Evolutionary conservation across 768 basidiomycete genomes (phyloP).

Genomic region (Leccinum barrowsii): DNA sequence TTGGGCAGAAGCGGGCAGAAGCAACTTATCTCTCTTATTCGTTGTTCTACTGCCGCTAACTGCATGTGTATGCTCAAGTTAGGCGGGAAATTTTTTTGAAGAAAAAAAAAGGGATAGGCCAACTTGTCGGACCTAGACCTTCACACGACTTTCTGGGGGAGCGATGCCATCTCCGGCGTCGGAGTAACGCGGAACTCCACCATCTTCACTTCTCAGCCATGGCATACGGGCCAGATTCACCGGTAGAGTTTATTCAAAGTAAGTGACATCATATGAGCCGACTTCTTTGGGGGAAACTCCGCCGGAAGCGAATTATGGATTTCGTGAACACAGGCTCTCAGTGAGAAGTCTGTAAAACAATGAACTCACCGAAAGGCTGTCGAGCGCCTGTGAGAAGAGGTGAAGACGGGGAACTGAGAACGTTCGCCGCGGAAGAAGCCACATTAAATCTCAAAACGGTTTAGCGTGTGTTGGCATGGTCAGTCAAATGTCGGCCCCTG

Average conservation of each 20-base stretch:
- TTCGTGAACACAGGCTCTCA: neutral
- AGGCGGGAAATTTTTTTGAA: neutral
- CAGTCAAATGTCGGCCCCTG: neutral
- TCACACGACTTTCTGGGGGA: too few species aligned
- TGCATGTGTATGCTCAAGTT: neutral
- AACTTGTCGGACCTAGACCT: too few species aligned
- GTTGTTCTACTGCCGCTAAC: neutral
- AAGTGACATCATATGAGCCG: neutral
- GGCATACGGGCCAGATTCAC: too few species aligned
- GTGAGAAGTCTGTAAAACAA: neutral
- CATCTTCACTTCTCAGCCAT: neutral
- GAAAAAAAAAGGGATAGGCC: too few species aligned
- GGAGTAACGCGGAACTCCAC: neutral
- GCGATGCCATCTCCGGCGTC: too few species aligned
- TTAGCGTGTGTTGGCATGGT: constrained; percentile 14
- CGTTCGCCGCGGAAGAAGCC: neutral
- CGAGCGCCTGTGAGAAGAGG: constrained; percentile 11
- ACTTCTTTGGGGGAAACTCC: neutral
- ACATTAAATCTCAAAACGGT: constrained; percentile 11
- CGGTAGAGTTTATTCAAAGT: neutral
- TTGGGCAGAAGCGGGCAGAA: too few species aligned
- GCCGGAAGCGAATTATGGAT: neutral
- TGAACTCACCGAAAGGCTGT: neutral
- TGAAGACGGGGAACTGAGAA: constrained; percentile 12
- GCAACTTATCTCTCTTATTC: neutral